Evolutionary conservation across 2,329 filamentous ascomycete genomes (phyloP).

Genomic region (Aspergillus clavatus): DNA sequence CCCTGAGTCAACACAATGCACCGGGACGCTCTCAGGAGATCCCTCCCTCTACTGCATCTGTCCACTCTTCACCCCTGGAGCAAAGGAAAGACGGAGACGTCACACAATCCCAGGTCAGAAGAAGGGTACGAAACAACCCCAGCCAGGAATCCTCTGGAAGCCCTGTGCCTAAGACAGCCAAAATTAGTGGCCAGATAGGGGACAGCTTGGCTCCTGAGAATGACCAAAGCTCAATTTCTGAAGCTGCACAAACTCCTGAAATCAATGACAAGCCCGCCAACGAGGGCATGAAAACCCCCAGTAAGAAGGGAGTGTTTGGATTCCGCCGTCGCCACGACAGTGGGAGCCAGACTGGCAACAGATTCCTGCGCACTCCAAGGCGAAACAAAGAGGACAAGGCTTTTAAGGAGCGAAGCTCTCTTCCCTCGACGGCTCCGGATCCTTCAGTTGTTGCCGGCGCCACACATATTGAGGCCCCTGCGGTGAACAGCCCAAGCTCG

Average conservation of each 20-base stretch:
- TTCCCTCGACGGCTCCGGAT: slow-evolving; percentile 3
- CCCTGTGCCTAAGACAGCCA: slow-evolving; percentile 1
- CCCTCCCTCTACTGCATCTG: neutral
- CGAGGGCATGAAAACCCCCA: slow-evolving; percentile 5
- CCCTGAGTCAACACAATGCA: slow-evolving; percentile 6
- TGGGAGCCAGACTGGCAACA: slow-evolving; percentile 3
- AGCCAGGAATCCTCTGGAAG: slow-evolving; percentile 5
- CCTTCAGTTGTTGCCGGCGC: neutral
- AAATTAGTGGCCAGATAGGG: neutral
- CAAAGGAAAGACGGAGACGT: neutral
- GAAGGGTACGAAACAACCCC: slow-evolving; percentile 1
- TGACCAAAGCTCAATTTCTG: neutral
- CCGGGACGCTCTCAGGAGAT: slow-evolving; percentile 1
- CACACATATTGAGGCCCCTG: neutral
- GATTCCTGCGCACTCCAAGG: slow-evolving; percentile 7
- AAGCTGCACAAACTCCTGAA: neutral
- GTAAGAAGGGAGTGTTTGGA: slow-evolving; percentile 15
- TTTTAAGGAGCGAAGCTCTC: neutral
- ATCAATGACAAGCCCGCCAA: neutral
- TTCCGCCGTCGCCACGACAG: slow-evolving; percentile 14
- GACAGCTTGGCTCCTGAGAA: neutral
- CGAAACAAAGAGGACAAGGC: slow-evolving; percentile 1
- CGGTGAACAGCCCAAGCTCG: slow-evolving; percentile 5
- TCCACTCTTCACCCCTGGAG: neutral
- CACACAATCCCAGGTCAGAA: neutral